Evolutionary conservation across 805 yeast species (phyloP), one percentile per base, ranked within the genome.

Genomic region (Torulaspora maleeae): DNA sequence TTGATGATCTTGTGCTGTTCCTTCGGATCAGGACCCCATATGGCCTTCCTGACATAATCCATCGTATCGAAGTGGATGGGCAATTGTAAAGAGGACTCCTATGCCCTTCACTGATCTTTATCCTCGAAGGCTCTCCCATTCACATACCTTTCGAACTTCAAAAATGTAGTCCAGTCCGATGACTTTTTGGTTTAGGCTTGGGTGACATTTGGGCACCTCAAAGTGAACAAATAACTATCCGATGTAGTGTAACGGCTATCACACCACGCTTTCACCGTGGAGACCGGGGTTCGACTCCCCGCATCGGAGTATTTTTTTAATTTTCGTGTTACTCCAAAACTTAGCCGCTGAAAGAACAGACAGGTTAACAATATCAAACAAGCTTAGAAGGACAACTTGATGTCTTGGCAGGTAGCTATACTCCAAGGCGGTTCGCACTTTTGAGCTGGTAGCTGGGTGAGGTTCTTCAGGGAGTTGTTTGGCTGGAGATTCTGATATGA

Each of bases 1-100:
- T 86, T 90, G 55, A 95, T 86, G 54, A 80, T 83, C 45, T 93
- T 65, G 49, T 73, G 79, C 58, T 84, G 95, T 58, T 87, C 98
- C 59, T 83, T 83, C 34, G 97, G 96, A 61, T 90, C 96, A 0
- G 98, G 97, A 0, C 99, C 99, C 84, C 95, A 91, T 30, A 91
- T 82, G 3, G 90, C 86, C 61, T 83, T 82, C 69, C 87, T 90
- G 27, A 91, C 64, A 63, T 74, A 83, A 61, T 91, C 88, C 98
- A 91, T 91, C 2, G 2, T 17, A 11, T 11, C 16, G 15, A 20
- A 38, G 3, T n/a, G 15, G 16, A 29, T 19, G 15, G 34, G 15
- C 25, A 4, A 8, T 22, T 8, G 10, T 22, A 22, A 20, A 20
- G 22, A 20, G 22, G 6, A 6, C 6, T 20, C 22, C n/a, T n/a